Percentiles rank a stretch among this genome's conserved stretches.
Evolutionary conservation across 176 grass and related monocot species (phyloP).

Genomic region (Paspalum notatum): DNA sequence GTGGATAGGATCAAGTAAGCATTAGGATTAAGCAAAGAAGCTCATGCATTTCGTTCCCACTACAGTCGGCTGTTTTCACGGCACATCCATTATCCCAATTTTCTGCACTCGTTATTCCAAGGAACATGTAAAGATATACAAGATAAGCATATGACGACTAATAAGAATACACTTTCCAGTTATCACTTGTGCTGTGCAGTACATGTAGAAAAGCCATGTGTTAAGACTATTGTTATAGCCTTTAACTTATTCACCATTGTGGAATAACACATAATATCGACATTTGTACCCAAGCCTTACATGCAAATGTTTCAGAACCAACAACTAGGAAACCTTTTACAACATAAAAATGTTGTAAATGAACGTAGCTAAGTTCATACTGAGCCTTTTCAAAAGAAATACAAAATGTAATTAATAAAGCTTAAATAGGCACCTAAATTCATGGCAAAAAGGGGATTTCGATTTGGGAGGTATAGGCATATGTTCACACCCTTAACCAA

Average conservation of each 20-base stretch:
- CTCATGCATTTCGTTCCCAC: not conserved
- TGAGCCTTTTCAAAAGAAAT: not conserved
- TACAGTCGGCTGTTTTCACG: slow-evolving; percentile 1
- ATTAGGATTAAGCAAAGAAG: not conserved
- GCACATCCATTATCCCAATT: not conserved
- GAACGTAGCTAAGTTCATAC: not conserved
- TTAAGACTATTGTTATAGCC: not conserved
- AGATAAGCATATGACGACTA: not conserved
- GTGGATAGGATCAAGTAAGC: not conserved
- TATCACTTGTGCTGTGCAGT: not conserved
- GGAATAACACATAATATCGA: not conserved
- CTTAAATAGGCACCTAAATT: slow-evolving; percentile 6
- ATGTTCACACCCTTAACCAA: not conserved
- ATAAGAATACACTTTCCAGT: not conserved
- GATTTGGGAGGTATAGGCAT: not conserved
- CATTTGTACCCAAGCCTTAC: not conserved
- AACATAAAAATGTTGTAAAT: not conserved
- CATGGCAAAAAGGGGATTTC: not conserved
- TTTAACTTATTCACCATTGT: not conserved
- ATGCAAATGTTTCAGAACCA: not conserved
- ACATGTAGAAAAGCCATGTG: not conserved
- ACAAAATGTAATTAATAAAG: not conserved
- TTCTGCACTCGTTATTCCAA: not conserved
- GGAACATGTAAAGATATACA: not conserved
- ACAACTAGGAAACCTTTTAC: not conserved